Conservation (phyloP, 129 eudicot species). For the Dittrichia graveolens region DNA sequence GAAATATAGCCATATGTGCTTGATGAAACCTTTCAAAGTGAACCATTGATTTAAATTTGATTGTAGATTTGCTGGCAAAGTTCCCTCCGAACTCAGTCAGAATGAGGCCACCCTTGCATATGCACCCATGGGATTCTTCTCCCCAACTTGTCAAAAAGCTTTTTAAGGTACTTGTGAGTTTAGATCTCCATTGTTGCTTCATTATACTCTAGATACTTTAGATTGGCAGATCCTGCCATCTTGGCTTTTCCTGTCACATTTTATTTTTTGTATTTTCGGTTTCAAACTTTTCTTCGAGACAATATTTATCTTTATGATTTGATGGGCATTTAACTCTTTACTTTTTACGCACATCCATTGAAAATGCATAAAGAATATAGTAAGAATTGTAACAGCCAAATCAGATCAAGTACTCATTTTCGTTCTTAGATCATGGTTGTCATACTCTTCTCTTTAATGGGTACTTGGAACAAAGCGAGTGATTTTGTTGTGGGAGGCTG, state of each 20-base stretch:
- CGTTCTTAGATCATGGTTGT: slow-evolving; percentile 14
- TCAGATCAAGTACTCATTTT: background rate
- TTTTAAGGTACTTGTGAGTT: slow-evolving; percentile 62
- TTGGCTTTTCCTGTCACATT: background rate
- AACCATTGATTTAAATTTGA: slow-evolving; percentile 16
- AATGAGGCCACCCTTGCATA: slow-evolving; percentile 63
- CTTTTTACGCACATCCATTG: background rate
- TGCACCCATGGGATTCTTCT: slow-evolving; percentile 84
- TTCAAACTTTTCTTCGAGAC: background rate
- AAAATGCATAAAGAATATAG: background rate
- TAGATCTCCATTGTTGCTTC: slow-evolving; percentile 9
- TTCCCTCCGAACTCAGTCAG: slow-evolving; percentile 84
- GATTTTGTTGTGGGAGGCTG: background rate
- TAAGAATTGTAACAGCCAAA: background rate
- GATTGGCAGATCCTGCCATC: slow-evolving; percentile 7
- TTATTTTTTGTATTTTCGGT: background rate
- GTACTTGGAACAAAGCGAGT: background rate
- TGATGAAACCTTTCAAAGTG: slow-evolving; percentile 11
- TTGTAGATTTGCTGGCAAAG: slow-evolving; percentile 76
- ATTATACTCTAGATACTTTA: slow-evolving; percentile 3
- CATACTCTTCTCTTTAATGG: background rate
- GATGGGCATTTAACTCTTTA: background rate
- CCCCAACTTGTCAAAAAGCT: slow-evolving; percentile 75
- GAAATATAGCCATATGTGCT: background rate
- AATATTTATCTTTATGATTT: background rate